Percentiles rank a stretch among this genome's conserved stretches.
These are phyloP conservation scores for Rhynchospora pubera DNA, from an alignment of 176 grass and related monocot genomes.

Conservation along the genomic window DNA sequence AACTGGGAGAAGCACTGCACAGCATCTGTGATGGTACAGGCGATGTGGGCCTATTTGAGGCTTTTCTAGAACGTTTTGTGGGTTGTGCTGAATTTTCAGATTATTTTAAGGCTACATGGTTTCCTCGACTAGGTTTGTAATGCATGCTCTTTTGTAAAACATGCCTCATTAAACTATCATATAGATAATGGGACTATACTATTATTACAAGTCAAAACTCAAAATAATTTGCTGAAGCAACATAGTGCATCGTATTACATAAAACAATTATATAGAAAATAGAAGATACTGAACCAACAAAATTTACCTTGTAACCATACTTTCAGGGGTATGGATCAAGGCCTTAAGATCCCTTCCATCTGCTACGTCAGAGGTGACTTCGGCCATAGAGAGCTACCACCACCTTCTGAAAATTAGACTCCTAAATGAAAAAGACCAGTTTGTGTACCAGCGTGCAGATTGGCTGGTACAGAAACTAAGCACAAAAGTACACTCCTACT, in stretches of 20 bases:
- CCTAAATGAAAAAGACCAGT: constrained; percentile 56
- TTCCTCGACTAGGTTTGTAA: constrained; percentile 73
- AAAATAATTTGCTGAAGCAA: neutral
- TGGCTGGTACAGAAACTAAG: constrained; percentile 80
- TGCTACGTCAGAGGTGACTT: constrained; percentile 61
- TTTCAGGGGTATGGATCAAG: constrained; percentile 54
- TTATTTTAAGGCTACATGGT: constrained; percentile 74
- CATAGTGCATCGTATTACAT: neutral
- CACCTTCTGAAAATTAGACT: constrained; percentile 72
- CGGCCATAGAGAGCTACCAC: constrained; percentile 82
- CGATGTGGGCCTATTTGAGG: constrained; percentile 50
- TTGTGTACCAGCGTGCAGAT: constrained; percentile 58
- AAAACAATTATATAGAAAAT: neutral
- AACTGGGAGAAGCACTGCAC: constrained; percentile 54
- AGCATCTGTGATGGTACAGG: constrained; percentile 51
- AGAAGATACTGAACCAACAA: neutral
- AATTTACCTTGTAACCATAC: neutral
- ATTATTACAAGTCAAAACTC: constrained; percentile 5
- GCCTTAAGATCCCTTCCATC: constrained; percentile 53
- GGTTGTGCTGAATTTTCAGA: constrained; percentile 63
- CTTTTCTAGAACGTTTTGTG: constrained; percentile 60
- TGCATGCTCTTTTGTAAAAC: constrained; percentile 7
- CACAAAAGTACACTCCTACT: constrained; percentile 86
- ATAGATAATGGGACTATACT: neutral
- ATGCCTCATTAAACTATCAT: constrained; percentile 12